Percentiles rank a stretch among this genome's conserved stretches.
Evolutionary conservation across 208 protist genomes (phyloP).

Genomic region (Trichomonas tenax): DNA sequence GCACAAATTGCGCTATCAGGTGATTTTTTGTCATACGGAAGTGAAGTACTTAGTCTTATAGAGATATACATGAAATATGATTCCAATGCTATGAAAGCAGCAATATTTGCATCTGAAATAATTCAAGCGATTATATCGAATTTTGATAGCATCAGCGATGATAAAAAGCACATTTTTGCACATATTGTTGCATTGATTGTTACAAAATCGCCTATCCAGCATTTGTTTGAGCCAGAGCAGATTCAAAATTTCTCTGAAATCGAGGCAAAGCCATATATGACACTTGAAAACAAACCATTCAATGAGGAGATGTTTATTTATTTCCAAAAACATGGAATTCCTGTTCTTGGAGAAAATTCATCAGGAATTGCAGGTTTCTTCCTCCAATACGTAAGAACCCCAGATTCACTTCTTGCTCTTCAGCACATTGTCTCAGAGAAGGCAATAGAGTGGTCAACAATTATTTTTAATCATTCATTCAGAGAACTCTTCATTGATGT

Average conservation of each 20-base stretch:
- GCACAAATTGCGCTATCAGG: neutral
- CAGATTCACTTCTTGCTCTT: neutral
- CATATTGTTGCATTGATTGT: neutral
- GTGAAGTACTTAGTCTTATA: neutral
- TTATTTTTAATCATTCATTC: neutral
- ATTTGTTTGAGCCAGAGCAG: neutral
- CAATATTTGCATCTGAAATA: neutral
- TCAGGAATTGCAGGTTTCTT: neutral
- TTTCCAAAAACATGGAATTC: neutral
- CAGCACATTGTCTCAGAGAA: neutral
- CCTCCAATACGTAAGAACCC: neutral
- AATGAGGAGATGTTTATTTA: neutral
- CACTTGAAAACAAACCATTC: neutral
- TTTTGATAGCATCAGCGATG: neutral
- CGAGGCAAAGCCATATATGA: neutral
- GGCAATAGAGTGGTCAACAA: neutral
- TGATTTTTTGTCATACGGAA: neutral
- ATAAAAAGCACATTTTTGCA: neutral
- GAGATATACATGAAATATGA: neutral
- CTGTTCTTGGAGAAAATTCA: neutral
- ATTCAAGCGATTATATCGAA: neutral
- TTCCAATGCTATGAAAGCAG: neutral
- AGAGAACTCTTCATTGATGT: neutral
- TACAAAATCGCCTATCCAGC: neutral
- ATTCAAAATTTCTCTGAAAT: neutral